phyloP scores from a whole-genome alignment of 1,139 yeast genomes.

The Geotrichum phurueaensis region DNA sequence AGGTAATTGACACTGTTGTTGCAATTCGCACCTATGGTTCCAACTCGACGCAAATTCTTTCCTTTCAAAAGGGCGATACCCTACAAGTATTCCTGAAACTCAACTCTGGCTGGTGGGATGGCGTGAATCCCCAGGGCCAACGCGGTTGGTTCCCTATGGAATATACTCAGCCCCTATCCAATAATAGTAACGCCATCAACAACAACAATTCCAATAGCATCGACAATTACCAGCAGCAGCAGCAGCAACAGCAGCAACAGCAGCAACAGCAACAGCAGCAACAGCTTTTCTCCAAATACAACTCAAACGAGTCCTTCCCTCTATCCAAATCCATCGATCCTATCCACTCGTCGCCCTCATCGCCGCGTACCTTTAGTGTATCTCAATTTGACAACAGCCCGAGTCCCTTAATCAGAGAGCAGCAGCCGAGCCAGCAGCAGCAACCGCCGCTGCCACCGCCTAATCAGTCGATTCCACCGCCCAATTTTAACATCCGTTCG shows the following conservation, averaged over 20 bases:
- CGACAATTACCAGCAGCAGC: neutral
- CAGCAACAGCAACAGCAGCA: neutral
- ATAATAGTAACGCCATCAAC: neutral
- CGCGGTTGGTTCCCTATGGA: constrained; percentile 38
- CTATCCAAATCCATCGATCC: neutral
- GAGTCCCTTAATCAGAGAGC: neutral
- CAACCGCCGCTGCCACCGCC: neutral
- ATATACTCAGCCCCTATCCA: constrained; percentile 21
- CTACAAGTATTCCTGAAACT: constrained; percentile 51
- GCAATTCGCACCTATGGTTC: constrained; percentile 66
- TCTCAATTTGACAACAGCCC: neutral
- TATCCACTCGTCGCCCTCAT: neutral
- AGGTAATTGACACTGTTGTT: constrained; percentile 24
- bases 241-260: neutral
- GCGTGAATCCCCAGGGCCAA: constrained; percentile 26
- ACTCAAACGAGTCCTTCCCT: neutral
- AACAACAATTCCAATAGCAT: neutral
- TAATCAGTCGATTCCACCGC: neutral
- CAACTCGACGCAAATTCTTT: constrained; percentile 59
- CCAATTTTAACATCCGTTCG: neutral
- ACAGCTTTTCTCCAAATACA: neutral
- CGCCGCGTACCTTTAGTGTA: neutral
- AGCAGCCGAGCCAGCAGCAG: neutral
- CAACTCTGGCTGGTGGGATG: constrained; percentile 39
- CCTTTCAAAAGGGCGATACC: constrained; percentile 57